These are phyloP conservation scores for Blastobotrys chiropterorum DNA, from an alignment of 805 yeast genomes.

Conservation along the genomic window DNA sequence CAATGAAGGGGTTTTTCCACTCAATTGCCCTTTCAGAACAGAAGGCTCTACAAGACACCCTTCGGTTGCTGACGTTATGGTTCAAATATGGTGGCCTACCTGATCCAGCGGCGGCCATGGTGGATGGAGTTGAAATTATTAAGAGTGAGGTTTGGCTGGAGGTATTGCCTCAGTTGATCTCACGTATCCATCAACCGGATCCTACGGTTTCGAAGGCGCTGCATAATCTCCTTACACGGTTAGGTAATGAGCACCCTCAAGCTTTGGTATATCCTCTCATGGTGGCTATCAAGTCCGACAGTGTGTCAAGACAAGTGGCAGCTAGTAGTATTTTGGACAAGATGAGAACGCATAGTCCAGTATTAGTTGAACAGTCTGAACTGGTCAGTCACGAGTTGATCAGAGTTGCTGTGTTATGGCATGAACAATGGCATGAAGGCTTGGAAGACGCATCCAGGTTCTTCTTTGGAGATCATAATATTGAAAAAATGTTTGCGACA, in stretches of 20 bases:
- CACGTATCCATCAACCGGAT: slow-evolving; percentile 94
- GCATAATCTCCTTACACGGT: slow-evolving; percentile 71
- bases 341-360: slow-evolving; percentile 82
- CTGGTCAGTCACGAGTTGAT: slow-evolving; percentile 90
- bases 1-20: slow-evolving; percentile 91
- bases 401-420: slow-evolving; percentile 94
- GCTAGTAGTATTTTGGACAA: slow-evolving; percentile 87
- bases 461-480: slow-evolving; percentile 90
- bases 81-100: slow-evolving; percentile 91
- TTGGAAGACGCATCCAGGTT: slow-evolving; percentile 92
- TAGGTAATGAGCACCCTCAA: slow-evolving; percentile 95
- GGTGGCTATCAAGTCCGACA: slow-evolving; percentile 92
- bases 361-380: slow-evolving; percentile 85
- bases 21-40: slow-evolving; percentile 83
- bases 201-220: slow-evolving; percentile 74
- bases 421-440: slow-evolving; percentile 97
- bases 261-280: slow-evolving; percentile 92
- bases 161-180: slow-evolving; percentile 90
- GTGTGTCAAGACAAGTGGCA: slow-evolving; percentile 81
- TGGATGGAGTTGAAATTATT: slow-evolving; percentile 84
- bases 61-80: slow-evolving; percentile 88
- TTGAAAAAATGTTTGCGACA: slow-evolving; percentile 89
- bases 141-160: slow-evolving; percentile 91
- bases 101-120: slow-evolving; percentile 85
- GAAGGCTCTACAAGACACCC: slow-evolving; percentile 86